These are phyloP conservation scores for Chenopodium album DNA, from an alignment of 148 eudicot species.

Conservation along the genomic window DNA sequence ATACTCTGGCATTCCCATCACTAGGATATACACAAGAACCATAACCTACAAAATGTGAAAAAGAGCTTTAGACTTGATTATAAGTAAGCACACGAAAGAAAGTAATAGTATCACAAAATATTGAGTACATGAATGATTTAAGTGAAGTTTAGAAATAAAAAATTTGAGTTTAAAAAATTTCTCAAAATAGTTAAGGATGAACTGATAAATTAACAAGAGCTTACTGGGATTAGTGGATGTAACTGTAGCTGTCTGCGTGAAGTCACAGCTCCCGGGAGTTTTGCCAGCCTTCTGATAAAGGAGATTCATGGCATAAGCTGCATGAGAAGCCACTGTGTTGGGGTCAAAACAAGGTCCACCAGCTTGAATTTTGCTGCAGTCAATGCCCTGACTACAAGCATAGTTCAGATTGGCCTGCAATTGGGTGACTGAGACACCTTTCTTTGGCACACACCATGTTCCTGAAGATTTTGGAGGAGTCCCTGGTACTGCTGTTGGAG, in stretches of 20 bases:
- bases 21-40: constrained; percentile 51
- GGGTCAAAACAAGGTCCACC: constrained; percentile 80
- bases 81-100: background rate
- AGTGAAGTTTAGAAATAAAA: background rate
- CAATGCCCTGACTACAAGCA: constrained; percentile 61
- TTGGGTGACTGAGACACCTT: constrained; percentile 61
- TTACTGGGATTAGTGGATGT: constrained; percentile 75
- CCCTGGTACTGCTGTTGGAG: constrained; percentile 30
- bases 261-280: constrained; percentile 71
- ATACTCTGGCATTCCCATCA: constrained; percentile 38
- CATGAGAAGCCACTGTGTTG: constrained; percentile 58
- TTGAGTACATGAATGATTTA: background rate
- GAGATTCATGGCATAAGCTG: constrained; percentile 83
- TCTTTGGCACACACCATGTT: constrained; percentile 81
- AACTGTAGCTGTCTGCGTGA: constrained; percentile 63
- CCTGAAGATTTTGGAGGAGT: constrained; percentile 42
- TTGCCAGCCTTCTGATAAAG: constrained; percentile 64
- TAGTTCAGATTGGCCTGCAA: constrained; percentile 72
- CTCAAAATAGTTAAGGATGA: background rate
- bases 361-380: constrained; percentile 70
- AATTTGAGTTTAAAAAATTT: background rate
- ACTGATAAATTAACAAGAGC: constrained; percentile 19
- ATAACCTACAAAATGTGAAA: constrained; percentile 40
- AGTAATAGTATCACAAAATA: background rate
- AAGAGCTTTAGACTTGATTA: constrained; percentile 3